Conservation (phyloP, 305 asterid species). For the Rubia balearica region DNA sequence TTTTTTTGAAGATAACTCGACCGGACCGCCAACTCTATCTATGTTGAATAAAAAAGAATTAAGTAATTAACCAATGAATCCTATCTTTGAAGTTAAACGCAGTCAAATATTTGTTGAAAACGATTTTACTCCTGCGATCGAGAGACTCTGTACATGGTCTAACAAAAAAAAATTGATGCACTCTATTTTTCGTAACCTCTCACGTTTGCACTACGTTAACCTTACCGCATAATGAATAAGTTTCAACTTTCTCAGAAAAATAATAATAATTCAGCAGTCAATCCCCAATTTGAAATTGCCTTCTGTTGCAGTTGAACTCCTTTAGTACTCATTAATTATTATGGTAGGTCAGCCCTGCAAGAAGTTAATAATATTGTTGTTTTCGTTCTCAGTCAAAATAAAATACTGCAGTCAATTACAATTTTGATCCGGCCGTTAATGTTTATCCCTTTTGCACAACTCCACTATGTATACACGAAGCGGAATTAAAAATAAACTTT, state of each 20-base stretch:
- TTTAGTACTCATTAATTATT: not conserved
- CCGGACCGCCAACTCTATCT: too few species aligned
- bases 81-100: too few species aligned
- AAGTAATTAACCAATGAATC: too few species aligned
- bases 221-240: not conserved
- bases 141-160: too few species aligned
- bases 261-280: not conserved
- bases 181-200: too few species aligned
- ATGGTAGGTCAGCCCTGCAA: not conserved
- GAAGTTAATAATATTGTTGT: too few species aligned
- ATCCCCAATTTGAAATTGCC: not conserved
- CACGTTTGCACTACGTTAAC: not conserved
- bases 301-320: not conserved
- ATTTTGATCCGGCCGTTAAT: not conserved
- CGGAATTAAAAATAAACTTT: not conserved
- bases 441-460: not conserved
- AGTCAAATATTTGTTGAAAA: too few species aligned
- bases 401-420: not conserved
- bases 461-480: not conserved
- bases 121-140: too few species aligned
- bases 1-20: too few species aligned
- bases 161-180: too few species aligned
- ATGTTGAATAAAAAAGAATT: too few species aligned
- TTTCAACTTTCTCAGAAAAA: too few species aligned
- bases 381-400: not conserved